Conservation (phyloP, 1,139 yeast species). For the Wickerhamomyces sp. region DNA sequence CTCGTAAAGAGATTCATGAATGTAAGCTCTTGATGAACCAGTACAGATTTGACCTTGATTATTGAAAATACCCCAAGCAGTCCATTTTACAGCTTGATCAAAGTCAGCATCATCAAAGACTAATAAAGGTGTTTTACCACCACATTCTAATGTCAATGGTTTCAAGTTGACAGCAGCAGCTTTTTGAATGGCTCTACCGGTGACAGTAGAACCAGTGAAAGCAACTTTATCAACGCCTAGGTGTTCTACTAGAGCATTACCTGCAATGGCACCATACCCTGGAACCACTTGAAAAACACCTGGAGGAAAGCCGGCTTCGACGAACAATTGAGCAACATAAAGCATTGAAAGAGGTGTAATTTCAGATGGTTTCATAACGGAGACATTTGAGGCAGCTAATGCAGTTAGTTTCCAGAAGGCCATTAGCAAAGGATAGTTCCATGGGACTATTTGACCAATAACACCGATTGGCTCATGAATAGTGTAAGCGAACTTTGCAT, state of each 20-base stretch:
- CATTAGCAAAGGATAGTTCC: conserved; percentile 67
- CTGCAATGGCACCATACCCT: conserved; percentile 53
- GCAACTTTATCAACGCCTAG: conserved; percentile 59
- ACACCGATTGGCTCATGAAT: conserved; percentile 81
- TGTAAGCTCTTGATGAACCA: conserved; percentile 79
- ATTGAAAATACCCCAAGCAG: conserved; percentile 76
- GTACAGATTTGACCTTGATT: conserved; percentile 93
- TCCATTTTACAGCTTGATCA: conserved; percentile 79
- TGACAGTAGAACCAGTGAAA: conserved; percentile 56
- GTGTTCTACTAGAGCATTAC: conserved; percentile 55
- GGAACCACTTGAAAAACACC: conserved; percentile 64
- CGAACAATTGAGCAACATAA: conserved; percentile 48
- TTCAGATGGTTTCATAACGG: conserved; percentile 64
- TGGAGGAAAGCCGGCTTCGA: conserved; percentile 67
- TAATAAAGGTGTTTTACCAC: conserved; percentile 82
- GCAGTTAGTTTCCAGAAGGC: conserved; percentile 73
- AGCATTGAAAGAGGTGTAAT: conserved; percentile 61
- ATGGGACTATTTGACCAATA: conserved; percentile 71
- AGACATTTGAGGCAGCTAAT: conserved; percentile 64
- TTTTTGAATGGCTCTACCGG: conserved; percentile 57
- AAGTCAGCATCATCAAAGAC: conserved; percentile 73
- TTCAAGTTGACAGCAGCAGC: conserved; percentile 60
- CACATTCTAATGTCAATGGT: conserved; percentile 85
- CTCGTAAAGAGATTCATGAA: conserved; percentile 67
- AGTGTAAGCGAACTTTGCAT: conserved; percentile 69